These are phyloP conservation scores for Crithidia bombi DNA, from an alignment of 208 protist species.

Conservation along the genomic window DNA sequence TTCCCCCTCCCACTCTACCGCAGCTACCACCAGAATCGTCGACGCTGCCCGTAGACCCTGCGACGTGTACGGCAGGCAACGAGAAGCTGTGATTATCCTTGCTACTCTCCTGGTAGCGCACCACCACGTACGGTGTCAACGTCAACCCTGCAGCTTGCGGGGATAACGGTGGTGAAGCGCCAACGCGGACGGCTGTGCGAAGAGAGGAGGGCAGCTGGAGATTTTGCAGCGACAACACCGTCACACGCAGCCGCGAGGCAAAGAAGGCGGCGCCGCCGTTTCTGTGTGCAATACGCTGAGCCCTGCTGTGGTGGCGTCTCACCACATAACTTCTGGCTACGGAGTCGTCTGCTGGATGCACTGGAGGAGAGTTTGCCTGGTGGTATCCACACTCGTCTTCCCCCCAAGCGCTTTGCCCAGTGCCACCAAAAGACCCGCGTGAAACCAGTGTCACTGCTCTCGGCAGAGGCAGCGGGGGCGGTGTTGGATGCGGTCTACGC, in stretches of 20 bases:
- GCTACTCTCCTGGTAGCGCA: not conserved
- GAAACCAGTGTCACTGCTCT: not conserved
- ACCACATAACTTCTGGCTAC: not conserved
- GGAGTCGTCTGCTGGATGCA: not conserved
- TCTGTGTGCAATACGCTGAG: not conserved
- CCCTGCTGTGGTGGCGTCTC: not conserved
- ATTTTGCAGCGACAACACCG: not conserved
- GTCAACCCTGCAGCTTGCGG: too few relatives aligned
- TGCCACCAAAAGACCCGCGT: not conserved
- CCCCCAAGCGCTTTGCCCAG: not conserved
- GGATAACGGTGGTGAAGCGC: too few relatives aligned
- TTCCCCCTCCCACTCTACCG: too few relatives aligned
- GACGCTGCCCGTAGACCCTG: not conserved
- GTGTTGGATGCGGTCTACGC: not conserved
- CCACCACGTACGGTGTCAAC: slow-evolving; percentile 3
- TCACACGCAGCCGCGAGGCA: not conserved
- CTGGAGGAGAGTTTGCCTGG: too few relatives aligned
- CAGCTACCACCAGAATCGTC: not conserved
- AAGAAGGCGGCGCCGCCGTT: not conserved
- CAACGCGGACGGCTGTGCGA: not conserved
- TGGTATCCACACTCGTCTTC: too few relatives aligned
- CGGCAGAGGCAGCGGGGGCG: not conserved
- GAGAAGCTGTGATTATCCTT: slow-evolving; percentile 11
- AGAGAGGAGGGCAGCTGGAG: not conserved
- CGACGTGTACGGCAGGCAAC: not conserved